These are phyloP conservation scores for Aspergillus sclerotioniger DNA, from an alignment of 495 filamentous ascomycete genomes.

Conservation along the genomic window DNA sequence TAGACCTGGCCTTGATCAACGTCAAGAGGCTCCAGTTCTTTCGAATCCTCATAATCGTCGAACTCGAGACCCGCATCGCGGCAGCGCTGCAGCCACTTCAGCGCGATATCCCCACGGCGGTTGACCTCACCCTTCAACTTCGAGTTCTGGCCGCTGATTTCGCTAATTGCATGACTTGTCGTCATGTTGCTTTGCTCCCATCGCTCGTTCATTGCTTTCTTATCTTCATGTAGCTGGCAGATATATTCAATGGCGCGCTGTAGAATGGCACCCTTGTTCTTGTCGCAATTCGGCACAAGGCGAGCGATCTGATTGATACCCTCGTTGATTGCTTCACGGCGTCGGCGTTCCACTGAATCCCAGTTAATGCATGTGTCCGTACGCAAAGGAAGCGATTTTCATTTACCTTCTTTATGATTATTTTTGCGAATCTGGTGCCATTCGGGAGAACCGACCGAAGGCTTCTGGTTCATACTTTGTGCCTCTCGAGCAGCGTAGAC, in stretches of 20 bases:
- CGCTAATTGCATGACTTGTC: conserved; percentile 88
- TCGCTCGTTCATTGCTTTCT: conserved; percentile 88
- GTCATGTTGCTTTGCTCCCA: conserved; percentile 97
- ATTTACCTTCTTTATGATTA: conserved; percentile 97
- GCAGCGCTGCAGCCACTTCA: conserved; percentile 81
- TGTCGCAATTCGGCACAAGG: conserved; percentile 96
- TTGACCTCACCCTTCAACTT: conserved; percentile 83
- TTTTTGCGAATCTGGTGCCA: conserved; percentile 98
- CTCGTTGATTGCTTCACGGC: conserved; percentile 98
- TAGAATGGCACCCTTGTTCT: conserved; percentile 97
- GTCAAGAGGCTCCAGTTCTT: conserved; percentile 41
- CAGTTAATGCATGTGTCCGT: conserved; percentile 11
- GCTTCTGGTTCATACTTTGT: conserved; percentile 61
- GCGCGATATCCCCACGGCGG: conserved; percentile 42
- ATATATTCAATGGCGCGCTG: conserved; percentile 95
- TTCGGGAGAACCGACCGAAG: conserved; percentile 90
- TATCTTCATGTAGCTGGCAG: conserved; percentile 89
- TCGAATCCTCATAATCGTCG: conserved; percentile 47
- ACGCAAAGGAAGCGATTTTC: not conserved
- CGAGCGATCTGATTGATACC: conserved; percentile 98
- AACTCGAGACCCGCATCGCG: conserved; percentile 68
- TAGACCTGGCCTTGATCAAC: conserved; percentile 35
- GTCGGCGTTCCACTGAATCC: conserved; percentile 85
- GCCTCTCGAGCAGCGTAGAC: conserved; percentile 48
- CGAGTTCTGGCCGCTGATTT: conserved; percentile 83